Base-by-base conservation (phyloP, 441 rosid genomes). In the Gossypium armourianum region DNA sequence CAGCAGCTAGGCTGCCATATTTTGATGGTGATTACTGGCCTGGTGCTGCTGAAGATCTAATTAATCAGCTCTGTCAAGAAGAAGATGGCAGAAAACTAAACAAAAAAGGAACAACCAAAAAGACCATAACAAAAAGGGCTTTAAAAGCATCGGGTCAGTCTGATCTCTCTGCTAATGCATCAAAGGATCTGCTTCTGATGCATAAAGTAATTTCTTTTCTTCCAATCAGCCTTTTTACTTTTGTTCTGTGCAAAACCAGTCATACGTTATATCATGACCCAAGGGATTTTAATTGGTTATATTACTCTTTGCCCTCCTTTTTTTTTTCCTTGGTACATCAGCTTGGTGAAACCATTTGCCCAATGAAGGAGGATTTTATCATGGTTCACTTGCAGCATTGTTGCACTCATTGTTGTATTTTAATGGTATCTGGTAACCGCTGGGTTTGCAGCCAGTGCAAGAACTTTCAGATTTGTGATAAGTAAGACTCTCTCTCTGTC, bases 21-120 rank as follows among this genome's bases (percentile, higher is more conserved):
- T 95, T 95, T 62, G 99, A 92, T 79, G 99, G 99, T 77, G 97
- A 95, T 81, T 95, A 95, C 80, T 95, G 97, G 99, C 97, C 99
- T 63, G 99, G 96, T 75, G 97, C 99, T 63, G 99, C 99, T 0
- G 99, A 95, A 84, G 97, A 95, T 78, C 82, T 92, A 65, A 90
- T 95, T 72, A 82, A 87, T 84, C 97, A 90, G 83, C 82, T 95
- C 76, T 87, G 89, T 61, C 96, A 95, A 84, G 97, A 95, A 72
- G 97, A 92, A 79, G 97, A 95, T 78, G 96, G 96, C 65, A 88
- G 88, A 82, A 94, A 90, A 79, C 91, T 85, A 40, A 94, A 88
- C 76, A 92, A 89, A 82, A 92, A 89, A 80, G 97, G 97, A 75
- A 85, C 85, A 74, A 85, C 85, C n/a, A 92, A 94, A 79, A 89